These are phyloP conservation scores for Stromatinia cepivora DNA, from an alignment of 2,329 filamentous ascomycete species.

Conservation along the genomic window DNA sequence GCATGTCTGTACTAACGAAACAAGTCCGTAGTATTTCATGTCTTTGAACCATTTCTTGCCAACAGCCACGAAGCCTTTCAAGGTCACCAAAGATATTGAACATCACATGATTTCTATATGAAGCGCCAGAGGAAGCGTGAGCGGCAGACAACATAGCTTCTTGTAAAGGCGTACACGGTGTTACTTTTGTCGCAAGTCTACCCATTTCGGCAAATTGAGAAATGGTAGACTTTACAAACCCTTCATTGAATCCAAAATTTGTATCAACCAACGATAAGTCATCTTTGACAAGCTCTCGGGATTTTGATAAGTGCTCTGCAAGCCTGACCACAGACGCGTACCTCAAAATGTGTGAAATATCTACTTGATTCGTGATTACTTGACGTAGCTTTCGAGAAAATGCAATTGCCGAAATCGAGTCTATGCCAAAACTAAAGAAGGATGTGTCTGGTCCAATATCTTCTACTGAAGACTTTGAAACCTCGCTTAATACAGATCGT, in stretches of 20 bases:
- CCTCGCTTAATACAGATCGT: constrained; percentile 43
- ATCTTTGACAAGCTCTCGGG: background rate
- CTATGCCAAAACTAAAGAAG: constrained; percentile 75
- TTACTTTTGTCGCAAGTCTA: constrained; percentile 52
- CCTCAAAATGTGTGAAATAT: constrained; percentile 70
- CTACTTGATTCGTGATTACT: constrained; percentile 49
- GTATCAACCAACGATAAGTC: background rate
- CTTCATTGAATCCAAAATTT: constrained; percentile 34
- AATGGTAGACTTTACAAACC: constrained; percentile 29
- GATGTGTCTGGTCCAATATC: constrained; percentile 65
- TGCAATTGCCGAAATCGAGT: constrained; percentile 79
- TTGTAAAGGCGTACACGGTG: constrained; percentile 85
- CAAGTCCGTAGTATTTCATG: constrained; percentile 78
- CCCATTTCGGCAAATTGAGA: constrained; percentile 30
- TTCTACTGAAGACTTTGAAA: constrained; percentile 41
- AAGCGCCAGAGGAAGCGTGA: constrained; percentile 45
- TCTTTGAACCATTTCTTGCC: constrained; percentile 61
- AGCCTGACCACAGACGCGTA: constrained; percentile 66
- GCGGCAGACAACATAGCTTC: constrained; percentile 77
- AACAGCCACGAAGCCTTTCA: constrained; percentile 55
- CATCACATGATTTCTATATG: constrained; percentile 73
- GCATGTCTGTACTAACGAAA: constrained; percentile 66
- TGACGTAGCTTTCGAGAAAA: constrained; percentile 59
- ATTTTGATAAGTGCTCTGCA: constrained; percentile 42
- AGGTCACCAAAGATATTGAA: constrained; percentile 58